Evolutionary conservation across 441 rosid genomes (phyloP), one percentile per base, ranked within the genome.

Genomic region (Flueggea neowawraea): DNA sequence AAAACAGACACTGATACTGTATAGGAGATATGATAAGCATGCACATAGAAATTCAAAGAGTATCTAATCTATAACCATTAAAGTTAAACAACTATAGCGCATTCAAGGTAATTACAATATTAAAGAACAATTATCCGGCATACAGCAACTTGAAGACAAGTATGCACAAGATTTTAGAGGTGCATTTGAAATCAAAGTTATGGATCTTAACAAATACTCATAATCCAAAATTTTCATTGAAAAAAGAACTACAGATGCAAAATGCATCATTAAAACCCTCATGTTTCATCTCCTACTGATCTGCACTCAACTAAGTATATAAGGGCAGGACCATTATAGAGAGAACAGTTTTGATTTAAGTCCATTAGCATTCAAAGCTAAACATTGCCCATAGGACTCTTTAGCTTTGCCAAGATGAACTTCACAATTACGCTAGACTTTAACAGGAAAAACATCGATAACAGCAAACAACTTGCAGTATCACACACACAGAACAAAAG

Each of bases 361-460:
- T 79, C 84, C 86, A 79, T 76, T 75, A 69, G 80, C 87, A 87
- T 85, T 78, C 82, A 82, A 84, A 84, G 67, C 82, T 69, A 75
- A 73, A 61, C 79, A 81, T 65, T 69, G 80, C 54, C 74, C 1
- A 6, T 17, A 44, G 45, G 72, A 57, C 47, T 55, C 33, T 36
- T 65, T 55, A 65, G 60, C 79, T 73, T 67, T 57, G 74, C 74
- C 75, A 78, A 78, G 81, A 81, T 78, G 70, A 77, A 69, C 77
- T 65, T 3, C 28, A 17, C 4, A 14, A 33, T 49, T n/a, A 67
- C 33, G 17, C 2, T 16, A 10, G n/a, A 56, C 5, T 0, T 12
- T 45, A 48, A 10, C 12, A 14, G 28, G 12, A 45, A 33, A 39
- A 47, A 41, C 10, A 32, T 9, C 4, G 16, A 3, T 16, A 14